phyloP scores from a whole-genome alignment of 768 basidiomycete genomes.

The Baorangia bicolor region DNA sequence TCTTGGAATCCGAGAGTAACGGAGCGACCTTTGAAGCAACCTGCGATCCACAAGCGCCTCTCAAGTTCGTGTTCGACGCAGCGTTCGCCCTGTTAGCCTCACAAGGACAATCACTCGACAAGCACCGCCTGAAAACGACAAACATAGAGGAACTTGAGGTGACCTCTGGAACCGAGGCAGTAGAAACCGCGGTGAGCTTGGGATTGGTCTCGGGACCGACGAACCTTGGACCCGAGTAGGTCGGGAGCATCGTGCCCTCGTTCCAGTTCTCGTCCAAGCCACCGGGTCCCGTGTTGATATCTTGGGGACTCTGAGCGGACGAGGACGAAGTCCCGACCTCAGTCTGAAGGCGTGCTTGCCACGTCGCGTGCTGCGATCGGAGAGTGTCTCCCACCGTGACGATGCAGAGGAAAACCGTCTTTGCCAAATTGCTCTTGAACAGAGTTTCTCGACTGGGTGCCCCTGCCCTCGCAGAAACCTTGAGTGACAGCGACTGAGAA shows the following conservation, averaged over 20 bases:
- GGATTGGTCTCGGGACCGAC: neutral
- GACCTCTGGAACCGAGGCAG: neutral
- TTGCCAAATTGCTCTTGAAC: slow-evolving; percentile 12
- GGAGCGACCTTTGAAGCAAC: neutral
- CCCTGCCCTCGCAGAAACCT: neutral
- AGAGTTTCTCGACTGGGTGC: neutral
- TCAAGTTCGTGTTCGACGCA: neutral
- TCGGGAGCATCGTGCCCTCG: neutral
- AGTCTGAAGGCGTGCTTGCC: slow-evolving; percentile 13
- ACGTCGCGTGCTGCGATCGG: slow-evolving; percentile 10
- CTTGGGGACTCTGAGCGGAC: neutral
- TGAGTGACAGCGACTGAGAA: neutral
- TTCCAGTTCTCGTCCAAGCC: neutral
- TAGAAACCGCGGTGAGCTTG: neutral
- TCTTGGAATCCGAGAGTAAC: neutral
- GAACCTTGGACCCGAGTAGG: neutral
- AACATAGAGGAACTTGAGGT: slow-evolving; percentile 1
- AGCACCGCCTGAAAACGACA: slow-evolving; percentile 9
- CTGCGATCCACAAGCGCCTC: neutral
- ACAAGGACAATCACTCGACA: slow-evolving; percentile 14
- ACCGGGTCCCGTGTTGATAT: neutral
- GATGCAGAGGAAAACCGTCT: slow-evolving; percentile 2
- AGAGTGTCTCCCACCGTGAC: slow-evolving; percentile 14
- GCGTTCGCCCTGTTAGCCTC: slow-evolving; percentile 1
- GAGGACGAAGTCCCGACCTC: neutral